Conservation (phyloP, 495 filamentous ascomycete species). For the Penicillium steckii region DNA sequence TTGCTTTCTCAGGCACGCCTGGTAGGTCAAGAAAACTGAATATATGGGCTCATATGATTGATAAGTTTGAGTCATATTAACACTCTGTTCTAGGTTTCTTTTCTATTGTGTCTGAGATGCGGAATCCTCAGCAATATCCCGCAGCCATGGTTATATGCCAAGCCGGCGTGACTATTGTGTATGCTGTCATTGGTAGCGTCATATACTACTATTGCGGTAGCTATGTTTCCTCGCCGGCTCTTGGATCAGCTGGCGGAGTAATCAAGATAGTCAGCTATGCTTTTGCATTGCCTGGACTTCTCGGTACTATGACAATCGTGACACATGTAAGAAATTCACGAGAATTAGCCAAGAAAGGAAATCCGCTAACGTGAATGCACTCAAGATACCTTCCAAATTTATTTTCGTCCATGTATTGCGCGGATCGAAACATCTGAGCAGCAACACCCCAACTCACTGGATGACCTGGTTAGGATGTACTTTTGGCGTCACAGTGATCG, state of each 20-base stretch:
- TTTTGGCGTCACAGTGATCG: slow-evolving; percentile 52
- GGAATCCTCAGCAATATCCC: slow-evolving; percentile 56
- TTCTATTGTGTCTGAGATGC: slow-evolving; percentile 71
- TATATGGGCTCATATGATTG: too few species aligned
- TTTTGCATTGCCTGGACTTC: slow-evolving; percentile 58
- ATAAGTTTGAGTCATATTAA: too few species aligned
- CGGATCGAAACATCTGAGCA: slow-evolving; percentile 51
- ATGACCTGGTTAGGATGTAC: slow-evolving; percentile 58
- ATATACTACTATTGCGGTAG: slow-evolving; percentile 69
- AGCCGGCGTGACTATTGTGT: slow-evolving; percentile 53
- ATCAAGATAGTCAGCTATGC: slow-evolving; percentile 70
- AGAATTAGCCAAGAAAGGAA: slow-evolving; percentile 32
- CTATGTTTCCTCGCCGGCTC: slow-evolving; percentile 63
- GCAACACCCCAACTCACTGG: slow-evolving; percentile 57
- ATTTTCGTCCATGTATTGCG: slow-evolving; percentile 59
- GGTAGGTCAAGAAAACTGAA: neutral
- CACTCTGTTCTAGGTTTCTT: slow-evolving; percentile 53
- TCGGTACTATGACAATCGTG: slow-evolving; percentile 25
- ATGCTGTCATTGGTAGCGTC: slow-evolving; percentile 60
- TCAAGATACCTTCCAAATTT: slow-evolving; percentile 48
- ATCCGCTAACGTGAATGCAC: neutral
- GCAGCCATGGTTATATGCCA: slow-evolving; percentile 48
- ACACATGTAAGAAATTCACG: slow-evolving; percentile 36
- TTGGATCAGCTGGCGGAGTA: slow-evolving; percentile 58
- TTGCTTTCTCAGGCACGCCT: slow-evolving; percentile 59